Evolutionary conservation across 2,329 filamentous ascomycete genomes (phyloP).

Genomic region (Aspergillus sp.): DNA sequence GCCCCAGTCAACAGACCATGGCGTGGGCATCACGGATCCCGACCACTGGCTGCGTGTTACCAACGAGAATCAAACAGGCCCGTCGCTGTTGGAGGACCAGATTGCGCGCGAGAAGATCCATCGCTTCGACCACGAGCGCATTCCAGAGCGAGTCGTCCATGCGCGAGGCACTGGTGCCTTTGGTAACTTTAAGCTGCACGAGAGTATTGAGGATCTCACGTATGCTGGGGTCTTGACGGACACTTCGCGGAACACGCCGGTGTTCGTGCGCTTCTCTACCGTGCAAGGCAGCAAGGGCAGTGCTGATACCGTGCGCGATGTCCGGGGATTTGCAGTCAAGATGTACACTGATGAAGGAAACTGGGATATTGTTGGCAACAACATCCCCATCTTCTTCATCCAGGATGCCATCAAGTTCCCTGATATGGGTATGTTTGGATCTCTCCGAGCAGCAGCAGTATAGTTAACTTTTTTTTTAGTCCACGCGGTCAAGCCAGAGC

Average conservation of each 20-base stretch:
- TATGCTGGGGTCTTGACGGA: slow-evolving; percentile 66
- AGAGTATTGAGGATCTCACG: slow-evolving; percentile 64
- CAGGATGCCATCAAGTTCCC: slow-evolving; percentile 44
- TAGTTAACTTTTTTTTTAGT: slow-evolving; percentile 15
- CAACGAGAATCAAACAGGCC: slow-evolving; percentile 64
- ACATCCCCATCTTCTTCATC: slow-evolving; percentile 45
- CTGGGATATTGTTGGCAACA: slow-evolving; percentile 53
- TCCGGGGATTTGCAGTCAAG: slow-evolving; percentile 76
- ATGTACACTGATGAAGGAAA: slow-evolving; percentile 78
- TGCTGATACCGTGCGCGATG: slow-evolving; percentile 80
- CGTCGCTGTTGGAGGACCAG: slow-evolving; percentile 68
- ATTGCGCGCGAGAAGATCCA: slow-evolving; percentile 70
- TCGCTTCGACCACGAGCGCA: slow-evolving; percentile 74
- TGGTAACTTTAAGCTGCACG: slow-evolving; percentile 65
- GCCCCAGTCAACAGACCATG: slow-evolving; percentile 73
- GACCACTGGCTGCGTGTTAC: slow-evolving; percentile 75
- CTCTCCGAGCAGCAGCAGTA: not conserved
- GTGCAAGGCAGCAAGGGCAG: slow-evolving; percentile 73
- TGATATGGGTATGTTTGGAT: slow-evolving; percentile 25
- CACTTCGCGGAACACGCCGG: slow-evolving; percentile 62
- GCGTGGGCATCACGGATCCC: slow-evolving; percentile 69
- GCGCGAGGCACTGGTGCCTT: slow-evolving; percentile 65
- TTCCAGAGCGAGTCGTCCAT: slow-evolving; percentile 68
- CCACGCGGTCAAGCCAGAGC: slow-evolving; percentile 43
- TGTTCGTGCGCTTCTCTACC: slow-evolving; percentile 76